Evolutionary conservation across 768 basidiomycete genomes (phyloP).

Genomic region (Mycena filopes): DNA sequence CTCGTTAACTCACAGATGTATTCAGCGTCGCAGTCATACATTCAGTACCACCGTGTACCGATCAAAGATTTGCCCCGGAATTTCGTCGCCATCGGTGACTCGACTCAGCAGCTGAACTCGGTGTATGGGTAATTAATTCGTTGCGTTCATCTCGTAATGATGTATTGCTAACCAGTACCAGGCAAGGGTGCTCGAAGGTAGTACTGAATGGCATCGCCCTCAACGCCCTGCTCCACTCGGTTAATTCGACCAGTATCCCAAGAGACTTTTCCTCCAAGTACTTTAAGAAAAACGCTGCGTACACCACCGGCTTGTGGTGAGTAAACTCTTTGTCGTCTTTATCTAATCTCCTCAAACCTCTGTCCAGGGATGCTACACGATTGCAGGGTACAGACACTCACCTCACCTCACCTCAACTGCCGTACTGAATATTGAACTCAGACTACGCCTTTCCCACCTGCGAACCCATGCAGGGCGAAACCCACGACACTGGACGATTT

Average conservation of each 20-base stretch:
- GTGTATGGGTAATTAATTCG: slow-evolving; percentile 29
- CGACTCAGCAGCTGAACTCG: slow-evolving; percentile 35
- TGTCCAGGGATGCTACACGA: slow-evolving; percentile 21
- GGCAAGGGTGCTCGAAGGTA: slow-evolving; percentile 37
- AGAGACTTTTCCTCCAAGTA: slow-evolving; percentile 9
- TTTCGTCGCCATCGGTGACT: slow-evolving; percentile 37
- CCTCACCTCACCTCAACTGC: not conserved
- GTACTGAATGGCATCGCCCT: slow-evolving; percentile 35
- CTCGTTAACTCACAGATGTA: not conserved
- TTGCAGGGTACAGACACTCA: slow-evolving; percentile 25
- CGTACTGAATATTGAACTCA: not conserved
- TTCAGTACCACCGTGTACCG: slow-evolving; percentile 32
- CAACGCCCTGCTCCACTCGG: slow-evolving; percentile 26
- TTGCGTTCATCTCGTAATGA: not conserved
- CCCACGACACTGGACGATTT: slow-evolving; percentile 1
- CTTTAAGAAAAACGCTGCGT: slow-evolving; percentile 12
- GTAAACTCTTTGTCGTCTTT: not conserved
- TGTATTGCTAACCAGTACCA: not conserved
- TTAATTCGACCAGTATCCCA: not conserved
- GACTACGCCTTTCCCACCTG: slow-evolving; percentile 31
- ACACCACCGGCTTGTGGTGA: slow-evolving; percentile 25
- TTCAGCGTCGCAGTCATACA: slow-evolving; percentile 27
- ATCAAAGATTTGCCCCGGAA: slow-evolving; percentile 31
- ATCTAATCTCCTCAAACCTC: not conserved
- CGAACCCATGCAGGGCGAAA: slow-evolving; percentile 27